These are phyloP conservation scores for Talinum fruticosum DNA, from an alignment of 148 eudicot genomes.

Conservation along the genomic window DNA sequence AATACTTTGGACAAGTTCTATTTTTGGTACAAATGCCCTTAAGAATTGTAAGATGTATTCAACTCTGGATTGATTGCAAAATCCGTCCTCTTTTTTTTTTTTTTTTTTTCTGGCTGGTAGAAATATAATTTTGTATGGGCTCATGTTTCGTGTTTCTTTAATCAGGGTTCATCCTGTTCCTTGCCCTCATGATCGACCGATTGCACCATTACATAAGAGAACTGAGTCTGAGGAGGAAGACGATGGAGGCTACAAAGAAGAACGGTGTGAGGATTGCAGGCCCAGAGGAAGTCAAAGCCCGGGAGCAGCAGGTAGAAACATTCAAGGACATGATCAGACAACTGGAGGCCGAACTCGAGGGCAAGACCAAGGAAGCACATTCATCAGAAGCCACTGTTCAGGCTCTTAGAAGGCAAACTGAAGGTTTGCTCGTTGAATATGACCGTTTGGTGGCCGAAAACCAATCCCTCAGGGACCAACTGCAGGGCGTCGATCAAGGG, in stretches of 20 bases:
- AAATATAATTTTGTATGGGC: neutral
- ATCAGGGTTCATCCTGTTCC: neutral
- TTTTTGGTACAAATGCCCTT: too few relatives aligned
- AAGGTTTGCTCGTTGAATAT: neutral
- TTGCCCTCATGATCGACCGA: neutral
- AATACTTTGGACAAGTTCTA: too few relatives aligned
- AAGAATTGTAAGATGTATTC: too few relatives aligned
- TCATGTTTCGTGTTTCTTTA: neutral
- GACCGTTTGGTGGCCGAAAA: neutral
- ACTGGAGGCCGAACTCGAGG: neutral
- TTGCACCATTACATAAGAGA: conserved; percentile 4
- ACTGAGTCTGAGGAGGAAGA: conserved; percentile 4
- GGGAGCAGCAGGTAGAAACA: conserved; percentile 5
- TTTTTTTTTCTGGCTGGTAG: too few relatives aligned
- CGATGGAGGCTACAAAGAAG: neutral
- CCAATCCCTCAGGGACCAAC: neutral
- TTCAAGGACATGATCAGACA: neutral
- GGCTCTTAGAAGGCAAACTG: conserved; percentile 3
- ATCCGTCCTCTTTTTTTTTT: too few relatives aligned
- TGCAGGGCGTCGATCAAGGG: neutral
- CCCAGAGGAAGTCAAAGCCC: neutral
- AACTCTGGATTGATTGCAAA: too few relatives aligned
- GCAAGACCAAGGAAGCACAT: neutral
- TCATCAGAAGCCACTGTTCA: conserved; percentile 2
- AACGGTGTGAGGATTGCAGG: neutral